phyloP scores from a whole-genome alignment of 1,284 basidiomycete species.

The Entoloma clypeatum region DNA sequence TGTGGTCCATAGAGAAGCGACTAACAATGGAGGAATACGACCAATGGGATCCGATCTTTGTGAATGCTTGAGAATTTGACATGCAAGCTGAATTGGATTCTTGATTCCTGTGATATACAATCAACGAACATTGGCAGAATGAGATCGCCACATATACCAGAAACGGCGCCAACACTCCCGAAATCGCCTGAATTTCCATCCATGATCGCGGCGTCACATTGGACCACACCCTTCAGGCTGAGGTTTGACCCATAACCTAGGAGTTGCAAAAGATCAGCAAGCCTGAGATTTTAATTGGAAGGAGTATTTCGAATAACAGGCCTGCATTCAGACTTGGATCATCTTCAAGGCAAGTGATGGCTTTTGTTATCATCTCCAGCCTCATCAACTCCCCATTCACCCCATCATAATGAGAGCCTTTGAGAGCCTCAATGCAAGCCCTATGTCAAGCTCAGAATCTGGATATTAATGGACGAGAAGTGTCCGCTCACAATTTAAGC shows the following conservation, averaged over 20 bases:
- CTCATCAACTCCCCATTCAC: slow-evolving; percentile 24
- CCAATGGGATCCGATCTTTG: slow-evolving; percentile 48
- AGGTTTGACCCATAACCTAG: slow-evolving; percentile 73
- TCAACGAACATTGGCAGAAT: background rate
- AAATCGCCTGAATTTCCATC: slow-evolving; percentile 48
- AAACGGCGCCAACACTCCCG: slow-evolving; percentile 67
- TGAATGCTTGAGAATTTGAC: slow-evolving; percentile 50
- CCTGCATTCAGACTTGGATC: slow-evolving; percentile 65
- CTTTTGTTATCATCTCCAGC: slow-evolving; percentile 44
- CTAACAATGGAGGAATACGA: slow-evolving; percentile 64
- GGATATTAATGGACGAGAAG: slow-evolving; percentile 3
- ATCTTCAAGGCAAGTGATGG: slow-evolving; percentile 58
- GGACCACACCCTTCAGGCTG: slow-evolving; percentile 61
- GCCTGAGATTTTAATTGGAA: no score
- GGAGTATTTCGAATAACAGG: no score
- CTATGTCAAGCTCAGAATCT: slow-evolving; percentile 28
- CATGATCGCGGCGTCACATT: slow-evolving; percentile 78
- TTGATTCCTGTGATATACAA: slow-evolving; percentile 48
- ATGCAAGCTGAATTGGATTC: slow-evolving; percentile 62
- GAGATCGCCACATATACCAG: slow-evolving; percentile 37
- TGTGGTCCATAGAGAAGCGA: slow-evolving; percentile 1
- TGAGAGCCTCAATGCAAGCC: slow-evolving; percentile 41
- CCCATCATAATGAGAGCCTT: background rate
- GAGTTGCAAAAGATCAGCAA: no score
- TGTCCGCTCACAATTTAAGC: slow-evolving; percentile 53